These are phyloP conservation scores for Xerocomus potaroensis DNA, from an alignment of 768 basidiomycete genomes.

Conservation along the genomic window DNA sequence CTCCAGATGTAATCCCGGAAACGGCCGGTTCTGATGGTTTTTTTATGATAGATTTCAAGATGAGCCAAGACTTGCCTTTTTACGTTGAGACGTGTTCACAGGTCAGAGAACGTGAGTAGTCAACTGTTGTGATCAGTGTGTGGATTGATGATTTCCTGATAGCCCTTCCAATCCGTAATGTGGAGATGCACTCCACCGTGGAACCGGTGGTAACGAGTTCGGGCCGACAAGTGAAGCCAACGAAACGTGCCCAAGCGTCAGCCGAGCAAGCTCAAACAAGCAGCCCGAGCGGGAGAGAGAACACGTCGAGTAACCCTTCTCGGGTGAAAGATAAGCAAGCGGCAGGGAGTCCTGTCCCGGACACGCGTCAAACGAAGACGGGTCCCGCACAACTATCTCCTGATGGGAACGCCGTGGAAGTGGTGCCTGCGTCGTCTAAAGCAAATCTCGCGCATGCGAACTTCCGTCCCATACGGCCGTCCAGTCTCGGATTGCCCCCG, in stretches of 20 bases:
- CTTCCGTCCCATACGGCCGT: slow-evolving; percentile 8
- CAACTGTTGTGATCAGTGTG: background rate
- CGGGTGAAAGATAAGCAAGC: background rate
- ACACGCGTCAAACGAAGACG: slow-evolving; percentile 2
- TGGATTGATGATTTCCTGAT: slow-evolving; percentile 3
- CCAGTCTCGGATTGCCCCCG: slow-evolving; percentile 11
- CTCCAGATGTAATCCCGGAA: background rate
- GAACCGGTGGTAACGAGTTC: slow-evolving; percentile 18
- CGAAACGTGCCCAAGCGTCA: slow-evolving; percentile 16
- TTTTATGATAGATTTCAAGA: slow-evolving; percentile 21
- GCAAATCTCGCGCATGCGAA: background rate
- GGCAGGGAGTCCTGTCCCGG: background rate
- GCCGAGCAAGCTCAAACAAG: slow-evolving; percentile 1
- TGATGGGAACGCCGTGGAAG: background rate
- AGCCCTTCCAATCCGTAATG: slow-evolving; percentile 13
- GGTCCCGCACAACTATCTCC: background rate
- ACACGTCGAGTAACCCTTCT: slow-evolving; percentile 1
- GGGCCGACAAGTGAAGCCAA: slow-evolving; percentile 23
- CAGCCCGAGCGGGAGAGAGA: background rate
- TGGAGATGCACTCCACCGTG: slow-evolving; percentile 1
- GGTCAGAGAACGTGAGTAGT: slow-evolving; percentile 24
- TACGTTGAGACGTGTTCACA: slow-evolving; percentile 22
- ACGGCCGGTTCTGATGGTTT: background rate
- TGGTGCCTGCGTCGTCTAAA: background rate
- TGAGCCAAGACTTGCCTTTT: slow-evolving; percentile 31